phyloP scores from a whole-genome alignment of 176 grass and related monocot genomes.

The Neostapfia colusana region DNA sequence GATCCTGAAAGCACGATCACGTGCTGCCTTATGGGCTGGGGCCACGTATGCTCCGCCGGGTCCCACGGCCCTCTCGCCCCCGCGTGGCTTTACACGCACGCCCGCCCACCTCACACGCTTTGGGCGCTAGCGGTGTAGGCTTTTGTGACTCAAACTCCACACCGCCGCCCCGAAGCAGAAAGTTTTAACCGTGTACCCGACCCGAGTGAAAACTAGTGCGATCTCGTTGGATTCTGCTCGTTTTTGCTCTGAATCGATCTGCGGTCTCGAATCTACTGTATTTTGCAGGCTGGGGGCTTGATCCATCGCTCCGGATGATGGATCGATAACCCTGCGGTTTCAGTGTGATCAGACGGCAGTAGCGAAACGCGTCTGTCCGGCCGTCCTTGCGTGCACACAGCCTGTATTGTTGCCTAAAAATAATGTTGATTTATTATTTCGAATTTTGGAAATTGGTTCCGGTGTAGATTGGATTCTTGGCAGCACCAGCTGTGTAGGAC shows the following conservation, averaged over 20 bases:
- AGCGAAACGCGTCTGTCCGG: not conserved
- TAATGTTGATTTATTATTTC: not conserved
- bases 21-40: constrained; percentile 35
- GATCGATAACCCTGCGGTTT: not conserved
- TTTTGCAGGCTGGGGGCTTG: not conserved
- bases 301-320: not conserved
- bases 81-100: constrained; percentile 44
- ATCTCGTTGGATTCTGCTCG: not conserved
- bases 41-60: constrained; percentile 8
- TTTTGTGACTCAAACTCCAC: not conserved
- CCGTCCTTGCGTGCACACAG: not conserved
- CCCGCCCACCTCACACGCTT: constrained; percentile 27
- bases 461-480: not conserved
- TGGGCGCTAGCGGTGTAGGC: not conserved
- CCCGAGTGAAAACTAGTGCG: not conserved
- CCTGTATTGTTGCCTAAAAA: not conserved
- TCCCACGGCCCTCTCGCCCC: constrained; percentile 11
- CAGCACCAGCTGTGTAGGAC: not conserved
- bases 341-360: not conserved
- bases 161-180: not conserved
- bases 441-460: not conserved
- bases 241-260: not conserved
- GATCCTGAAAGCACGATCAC: constrained; percentile 35
- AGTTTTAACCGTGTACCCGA: not conserved
- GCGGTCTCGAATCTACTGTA: not conserved